These are phyloP conservation scores for Diaporthe nobilis DNA, from an alignment of 2,329 filamentous ascomycete species.

Conservation along the genomic window DNA sequence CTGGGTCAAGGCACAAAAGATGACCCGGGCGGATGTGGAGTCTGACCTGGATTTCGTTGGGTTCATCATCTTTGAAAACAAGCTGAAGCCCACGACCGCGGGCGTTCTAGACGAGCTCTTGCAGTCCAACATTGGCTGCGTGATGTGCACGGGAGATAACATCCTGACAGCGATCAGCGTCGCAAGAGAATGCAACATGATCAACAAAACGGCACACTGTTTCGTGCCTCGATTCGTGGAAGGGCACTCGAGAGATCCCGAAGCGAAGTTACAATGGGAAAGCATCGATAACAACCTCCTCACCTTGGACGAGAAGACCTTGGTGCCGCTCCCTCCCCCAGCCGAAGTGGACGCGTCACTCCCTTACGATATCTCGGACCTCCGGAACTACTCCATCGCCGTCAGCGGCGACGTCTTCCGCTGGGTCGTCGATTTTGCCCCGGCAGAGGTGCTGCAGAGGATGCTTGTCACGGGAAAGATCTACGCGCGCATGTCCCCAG, in stretches of 20 bases:
- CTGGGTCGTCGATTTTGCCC: constrained; percentile 94
- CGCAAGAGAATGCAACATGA: constrained; percentile 87
- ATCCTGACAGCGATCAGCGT: constrained; percentile 97
- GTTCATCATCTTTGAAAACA: constrained; percentile 99
- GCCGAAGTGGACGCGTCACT: constrained; percentile 83
- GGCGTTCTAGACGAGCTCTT: constrained; percentile 85
- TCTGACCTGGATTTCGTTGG: constrained; percentile 88
- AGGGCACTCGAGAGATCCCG: constrained; percentile 81
- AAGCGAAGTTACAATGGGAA: constrained; percentile 87
- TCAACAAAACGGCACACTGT: constrained; percentile 86
- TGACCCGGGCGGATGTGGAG: constrained; percentile 89
- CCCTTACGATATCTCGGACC: constrained; percentile 85
- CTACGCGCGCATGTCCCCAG: constrained; percentile 98
- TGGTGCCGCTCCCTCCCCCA: constrained; percentile 81
- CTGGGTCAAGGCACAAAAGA: constrained; percentile 95
- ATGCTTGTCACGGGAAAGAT: constrained; percentile 94
- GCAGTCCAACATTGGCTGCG: constrained; percentile 85
- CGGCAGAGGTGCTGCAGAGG: constrained; percentile 81
- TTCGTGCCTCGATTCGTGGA: constrained; percentile 92
- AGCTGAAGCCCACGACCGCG: constrained; percentile 90
- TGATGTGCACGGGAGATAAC: constrained; percentile 99
- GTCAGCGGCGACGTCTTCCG: constrained; percentile 95
- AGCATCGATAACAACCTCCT: constrained; percentile 90
- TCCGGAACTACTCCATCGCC: constrained; percentile 89
- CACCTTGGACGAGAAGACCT: constrained; percentile 82